These are phyloP conservation scores for Fistulifera pelliculosa DNA, from an alignment of 108 stramenopile genomes.

Conservation along the genomic window DNA sequence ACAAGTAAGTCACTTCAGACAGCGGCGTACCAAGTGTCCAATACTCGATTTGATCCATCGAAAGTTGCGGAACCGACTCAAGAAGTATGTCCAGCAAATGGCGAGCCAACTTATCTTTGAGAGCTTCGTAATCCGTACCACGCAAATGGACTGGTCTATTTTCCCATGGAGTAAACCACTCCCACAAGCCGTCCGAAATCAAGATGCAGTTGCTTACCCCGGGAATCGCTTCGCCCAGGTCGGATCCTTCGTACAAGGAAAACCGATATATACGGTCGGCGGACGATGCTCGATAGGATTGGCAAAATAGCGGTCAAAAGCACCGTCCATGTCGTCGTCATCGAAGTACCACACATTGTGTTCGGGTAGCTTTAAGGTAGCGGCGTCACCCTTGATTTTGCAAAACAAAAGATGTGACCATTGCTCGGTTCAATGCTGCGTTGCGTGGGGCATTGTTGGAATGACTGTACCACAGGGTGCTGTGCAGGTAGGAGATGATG, in stretches of 20 bases:
- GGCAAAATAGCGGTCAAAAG: conserved; percentile 42
- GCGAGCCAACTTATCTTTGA: conserved; percentile 36
- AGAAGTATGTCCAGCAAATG: conserved; percentile 44
- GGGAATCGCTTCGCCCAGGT: conserved; percentile 37
- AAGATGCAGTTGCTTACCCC: conserved; percentile 38
- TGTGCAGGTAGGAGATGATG: conserved; percentile 37
- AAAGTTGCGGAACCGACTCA: conserved; percentile 37
- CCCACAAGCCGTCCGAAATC: conserved; percentile 40
- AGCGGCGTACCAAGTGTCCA: conserved; percentile 37
- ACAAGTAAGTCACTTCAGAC: conserved; percentile 34
- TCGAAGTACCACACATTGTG: conserved; percentile 61
- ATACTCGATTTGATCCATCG: conserved; percentile 33
- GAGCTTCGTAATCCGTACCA: conserved; percentile 34
- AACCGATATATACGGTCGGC: conserved; percentile 63
- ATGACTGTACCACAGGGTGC: conserved; percentile 31
- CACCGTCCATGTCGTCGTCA: conserved; percentile 39
- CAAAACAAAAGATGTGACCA: conserved; percentile 45
- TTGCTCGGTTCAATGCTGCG: conserved; percentile 32
- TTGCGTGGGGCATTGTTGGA: conserved; percentile 21
- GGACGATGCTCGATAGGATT: conserved; percentile 42
- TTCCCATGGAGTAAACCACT: conserved; percentile 41
- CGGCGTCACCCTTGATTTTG: conserved; percentile 42
- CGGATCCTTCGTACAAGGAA: conserved; percentile 46
- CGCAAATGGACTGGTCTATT: conserved; percentile 18
- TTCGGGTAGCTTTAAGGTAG: conserved; percentile 25